Evolutionary conservation across 2,329 filamentous ascomycete genomes (phyloP), one percentile per base, ranked within the genome.

Genomic region (Cyphellophora attinorum): DNA sequence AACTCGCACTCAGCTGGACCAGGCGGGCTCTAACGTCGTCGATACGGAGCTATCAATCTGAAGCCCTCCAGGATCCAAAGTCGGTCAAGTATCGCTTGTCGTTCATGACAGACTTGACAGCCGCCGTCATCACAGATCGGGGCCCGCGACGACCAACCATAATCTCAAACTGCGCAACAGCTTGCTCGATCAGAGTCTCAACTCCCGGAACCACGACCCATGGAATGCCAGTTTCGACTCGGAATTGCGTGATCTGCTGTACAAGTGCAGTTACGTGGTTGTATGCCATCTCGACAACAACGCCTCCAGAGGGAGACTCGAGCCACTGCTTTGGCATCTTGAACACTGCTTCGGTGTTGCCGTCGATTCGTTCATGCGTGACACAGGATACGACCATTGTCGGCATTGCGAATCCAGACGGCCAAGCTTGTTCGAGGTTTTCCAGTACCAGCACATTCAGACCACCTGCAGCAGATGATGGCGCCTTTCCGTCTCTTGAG

Each of bases 351-450:
- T 79, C 74, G 0, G 77, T 74, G 13, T 44, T 44, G 3, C 64
- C 65, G 34, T 75, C 70, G 6, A 74, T 72, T 11, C 81, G 71
- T 3, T 71, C 68, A 43, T 85, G 76, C 0, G 79, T 79, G 11
- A 89, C 83, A 46, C 81, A 85, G 0, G 79, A 84, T 0, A 85
- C 70, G 16, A 88, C 76, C 48, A 88, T 79, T 2, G 81, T 85
- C 0, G 83, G 82, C 8, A 70, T 66, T 8, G 68, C 70, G 44
- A 73, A 76, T 2, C 65, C 64, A 8, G 66, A 53, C 0, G 81
- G 82, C 82, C 81, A 88, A 2, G 68, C 53, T 16, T 78, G 72
- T 3, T 72, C 61, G 13, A 68, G 63, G 0, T 70, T 72, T 14
- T 64, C 59, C 5, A 88, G 50, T 6, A 86, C 72, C 27, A 51